Percentiles rank a stretch among this genome's conserved stretches.
Evolutionary conservation across 768 basidiomycete species (phyloP).

Genomic region (Melanogaster broomeanus): DNA sequence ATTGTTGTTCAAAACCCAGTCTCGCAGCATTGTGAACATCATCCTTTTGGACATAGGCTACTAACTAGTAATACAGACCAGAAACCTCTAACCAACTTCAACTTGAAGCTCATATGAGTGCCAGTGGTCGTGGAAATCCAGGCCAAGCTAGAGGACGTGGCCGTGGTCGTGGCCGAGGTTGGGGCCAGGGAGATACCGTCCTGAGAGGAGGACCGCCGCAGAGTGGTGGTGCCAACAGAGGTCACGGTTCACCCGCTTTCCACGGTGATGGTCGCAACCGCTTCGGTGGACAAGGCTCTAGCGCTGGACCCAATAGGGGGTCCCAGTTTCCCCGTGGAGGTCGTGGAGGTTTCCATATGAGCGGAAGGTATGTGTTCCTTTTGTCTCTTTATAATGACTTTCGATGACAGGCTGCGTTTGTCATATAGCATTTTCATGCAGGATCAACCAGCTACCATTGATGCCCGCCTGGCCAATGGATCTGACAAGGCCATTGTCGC

Average conservation of each 20-base stretch:
- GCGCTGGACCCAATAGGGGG: conserved; percentile 29
- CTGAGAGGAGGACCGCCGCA: not conserved
- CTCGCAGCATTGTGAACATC: too few species aligned
- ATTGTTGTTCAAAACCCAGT: too few species aligned
- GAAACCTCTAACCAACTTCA: not conserved
- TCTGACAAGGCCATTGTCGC: conserved; percentile 41
- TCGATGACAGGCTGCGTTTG: not conserved
- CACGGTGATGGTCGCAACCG: conserved; percentile 24
- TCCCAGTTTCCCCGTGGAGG: conserved; percentile 15
- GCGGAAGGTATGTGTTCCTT: conserved; percentile 17
- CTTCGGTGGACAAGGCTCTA: conserved; percentile 18
- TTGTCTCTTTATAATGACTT: conserved; percentile 2
- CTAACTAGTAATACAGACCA: too few species aligned
- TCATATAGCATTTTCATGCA: conserved; percentile 31
- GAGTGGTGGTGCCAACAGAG: conserved; percentile 24
- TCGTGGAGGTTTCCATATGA: conserved; percentile 22
- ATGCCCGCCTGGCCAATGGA: conserved; percentile 49
- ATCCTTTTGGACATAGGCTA: too few species aligned
- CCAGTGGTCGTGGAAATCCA: conserved; percentile 3
- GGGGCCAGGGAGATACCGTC: not conserved
- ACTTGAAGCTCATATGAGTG: conserved; percentile 3
- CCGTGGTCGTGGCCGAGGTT: conserved; percentile 1
- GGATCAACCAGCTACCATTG: conserved; percentile 44
- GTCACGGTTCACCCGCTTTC: conserved; percentile 14
- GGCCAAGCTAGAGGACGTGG: conserved; percentile 30